Conservation (phyloP, 1,139 yeast species). For the Candida anutae region DNA sequence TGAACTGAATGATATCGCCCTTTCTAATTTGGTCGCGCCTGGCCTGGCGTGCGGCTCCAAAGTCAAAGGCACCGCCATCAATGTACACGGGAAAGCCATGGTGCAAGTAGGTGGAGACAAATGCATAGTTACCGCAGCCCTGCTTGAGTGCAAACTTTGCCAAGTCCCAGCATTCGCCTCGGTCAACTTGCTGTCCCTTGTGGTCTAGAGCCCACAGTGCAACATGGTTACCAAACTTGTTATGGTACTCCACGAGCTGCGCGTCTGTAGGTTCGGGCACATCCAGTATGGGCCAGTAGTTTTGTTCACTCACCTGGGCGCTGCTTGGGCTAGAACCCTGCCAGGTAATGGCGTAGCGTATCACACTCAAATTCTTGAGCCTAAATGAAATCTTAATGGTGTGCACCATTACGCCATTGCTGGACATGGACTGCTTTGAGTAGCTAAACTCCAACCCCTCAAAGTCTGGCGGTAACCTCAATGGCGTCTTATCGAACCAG, state of each 20-base stretch:
- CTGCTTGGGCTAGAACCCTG: no score
- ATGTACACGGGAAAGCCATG: slow-evolving; percentile 49
- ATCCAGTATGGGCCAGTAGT: background rate
- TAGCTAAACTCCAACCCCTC: no score
- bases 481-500: no score
- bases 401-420: no score
- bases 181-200: slow-evolving; percentile 49
- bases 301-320: background rate
- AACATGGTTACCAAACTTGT: slow-evolving; percentile 43
- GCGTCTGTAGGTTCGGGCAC: slow-evolving; percentile 21
- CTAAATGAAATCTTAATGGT: no score
- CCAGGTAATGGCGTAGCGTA: no score
- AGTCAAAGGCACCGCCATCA: background rate
- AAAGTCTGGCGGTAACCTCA: no score
- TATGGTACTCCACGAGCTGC: slow-evolving; percentile 33
- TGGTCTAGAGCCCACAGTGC: slow-evolving; percentile 59
- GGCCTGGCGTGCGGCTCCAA: background rate
- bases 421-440: no score
- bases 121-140: slow-evolving; percentile 58
- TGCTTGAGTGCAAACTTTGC: slow-evolving; percentile 56
- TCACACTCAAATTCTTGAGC: no score
- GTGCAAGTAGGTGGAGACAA: slow-evolving; percentile 43
- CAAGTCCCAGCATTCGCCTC: slow-evolving; percentile 77
- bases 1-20: slow-evolving; percentile 38
- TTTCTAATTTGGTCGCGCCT: slow-evolving; percentile 29